Evolutionary conservation across 2,329 filamentous ascomycete genomes (phyloP).

Genomic region (Colletotrichum sp.): DNA sequence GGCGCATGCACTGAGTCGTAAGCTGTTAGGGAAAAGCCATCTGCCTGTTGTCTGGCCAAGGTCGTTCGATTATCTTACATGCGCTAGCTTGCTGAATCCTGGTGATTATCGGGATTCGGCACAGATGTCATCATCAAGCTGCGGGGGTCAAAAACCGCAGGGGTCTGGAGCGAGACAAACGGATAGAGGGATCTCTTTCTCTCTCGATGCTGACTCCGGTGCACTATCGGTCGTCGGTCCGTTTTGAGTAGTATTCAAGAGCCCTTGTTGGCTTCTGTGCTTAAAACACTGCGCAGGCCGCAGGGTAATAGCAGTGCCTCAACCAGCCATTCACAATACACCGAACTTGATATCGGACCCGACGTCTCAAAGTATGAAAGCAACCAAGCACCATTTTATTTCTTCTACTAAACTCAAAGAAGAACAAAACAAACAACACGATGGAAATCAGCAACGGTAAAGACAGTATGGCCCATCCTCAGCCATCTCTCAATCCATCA

Average conservation of each 20-base stretch:
- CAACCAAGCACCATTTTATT: background rate
- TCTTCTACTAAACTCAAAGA: background rate
- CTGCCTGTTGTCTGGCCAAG: background rate
- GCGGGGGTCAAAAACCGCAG: background rate
- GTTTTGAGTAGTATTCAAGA: background rate
- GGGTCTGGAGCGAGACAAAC: background rate
- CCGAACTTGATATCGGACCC: background rate
- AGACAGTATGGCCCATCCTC: background rate
- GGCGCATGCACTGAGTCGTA: background rate
- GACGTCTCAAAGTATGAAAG: background rate
- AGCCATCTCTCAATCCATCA: background rate
- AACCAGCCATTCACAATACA: background rate
- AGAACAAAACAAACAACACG: background rate
- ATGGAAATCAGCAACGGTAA: background rate
- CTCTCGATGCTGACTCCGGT: background rate
- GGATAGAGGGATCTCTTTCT: background rate
- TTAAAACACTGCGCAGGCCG: background rate
- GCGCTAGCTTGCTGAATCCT: background rate
- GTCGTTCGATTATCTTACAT: background rate
- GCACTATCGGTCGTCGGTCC: background rate
- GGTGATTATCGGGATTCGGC: background rate
- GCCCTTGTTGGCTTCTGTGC: background rate
- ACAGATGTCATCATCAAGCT: background rate
- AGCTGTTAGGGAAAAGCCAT: background rate
- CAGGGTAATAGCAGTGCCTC: background rate